Percentiles rank a stretch among this genome's conserved stretches.
These are phyloP conservation scores for Cadophora gregata DNA, from an alignment of 2,329 filamentous ascomycete species.

Conservation along the genomic window DNA sequence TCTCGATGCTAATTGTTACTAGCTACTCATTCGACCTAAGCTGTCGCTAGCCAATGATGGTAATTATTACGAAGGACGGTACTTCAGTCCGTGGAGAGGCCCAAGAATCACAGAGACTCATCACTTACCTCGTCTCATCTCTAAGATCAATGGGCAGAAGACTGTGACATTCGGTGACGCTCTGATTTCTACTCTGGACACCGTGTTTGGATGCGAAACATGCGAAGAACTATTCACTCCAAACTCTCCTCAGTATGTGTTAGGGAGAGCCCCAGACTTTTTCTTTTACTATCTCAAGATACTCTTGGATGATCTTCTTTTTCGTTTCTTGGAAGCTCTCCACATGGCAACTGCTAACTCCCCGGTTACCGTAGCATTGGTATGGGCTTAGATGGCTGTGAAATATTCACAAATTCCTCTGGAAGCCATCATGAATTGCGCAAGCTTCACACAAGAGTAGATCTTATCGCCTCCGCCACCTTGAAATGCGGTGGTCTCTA, in stretches of 20 bases:
- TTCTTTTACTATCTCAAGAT: no score
- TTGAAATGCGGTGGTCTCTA: conserved; percentile 14
- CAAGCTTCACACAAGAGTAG: conserved; percentile 11
- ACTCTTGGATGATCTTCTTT: no score
- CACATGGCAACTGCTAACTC: no score
- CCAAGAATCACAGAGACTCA: background rate
- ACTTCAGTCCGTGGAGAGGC: conserved; percentile 66
- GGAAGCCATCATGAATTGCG: conserved; percentile 10
- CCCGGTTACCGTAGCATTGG: no score
- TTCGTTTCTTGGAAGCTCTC: no score
- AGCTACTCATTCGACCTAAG: conserved; percentile 71
- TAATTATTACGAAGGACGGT: conserved; percentile 64
- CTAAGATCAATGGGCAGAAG: background rate
- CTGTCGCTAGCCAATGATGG: conserved; percentile 74
- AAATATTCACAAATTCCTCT: conserved; percentile 10
- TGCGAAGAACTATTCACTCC: conserved; percentile 12
- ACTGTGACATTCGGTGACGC: conserved; percentile 32
- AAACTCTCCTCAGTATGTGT: no score
- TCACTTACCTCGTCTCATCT: conserved; percentile 9
- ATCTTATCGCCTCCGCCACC: conserved; percentile 7
- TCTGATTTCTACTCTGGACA: conserved; percentile 14
- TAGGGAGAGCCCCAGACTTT: no score
- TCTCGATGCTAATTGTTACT: background rate
- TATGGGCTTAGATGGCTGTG: conserved; percentile 7
- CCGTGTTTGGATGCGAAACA: no score